Evolutionary conservation across 2,329 filamentous ascomycete genomes (phyloP), one percentile per base, ranked within the genome.

Genomic region (Colletotrichum somersetense): DNA sequence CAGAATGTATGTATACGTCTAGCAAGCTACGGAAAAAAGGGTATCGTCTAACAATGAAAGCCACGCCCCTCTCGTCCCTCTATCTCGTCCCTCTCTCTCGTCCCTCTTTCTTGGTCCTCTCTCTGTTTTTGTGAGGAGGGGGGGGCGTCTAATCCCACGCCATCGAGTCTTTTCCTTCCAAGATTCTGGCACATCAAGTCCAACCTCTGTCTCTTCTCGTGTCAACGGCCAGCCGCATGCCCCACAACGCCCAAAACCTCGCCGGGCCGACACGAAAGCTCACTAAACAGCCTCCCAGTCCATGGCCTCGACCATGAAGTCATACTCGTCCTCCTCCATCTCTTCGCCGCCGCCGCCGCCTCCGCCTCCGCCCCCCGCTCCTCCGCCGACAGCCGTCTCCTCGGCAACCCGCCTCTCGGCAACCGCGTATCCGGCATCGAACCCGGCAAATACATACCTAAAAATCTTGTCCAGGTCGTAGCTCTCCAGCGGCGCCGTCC

Each of bases 391-490:
- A 6, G 35, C 67, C 23, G 14, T 44, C 23, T 72, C 73, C 62
- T 79, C 73, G 7, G 77, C 77, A 4, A 89, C 83, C 64, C 85
- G 83, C n/a, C 77, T 75, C 30, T 83, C 81, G 0, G 90, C 89
- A 1, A 91, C 77, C 0, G 78, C 71, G 72, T 88, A 91, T 0
- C 88, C 91, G 38, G 83, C 80, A 62, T 91, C 90, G 62, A 93
- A 83, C 0, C 90, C 91, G 0, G 74, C 75, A 63, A 93, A 84
- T 12, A 93, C 85, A 8, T 82, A 81, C 6, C 81, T 79, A 2
- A 93, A 81, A 73, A 93, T 92, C 66, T 82, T 82, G 33, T 88
- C 85, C 14, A 93, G 81, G 66, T 92, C 87, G 75, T 93, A 90
- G 74, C 89, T 87, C 70, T 87, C 85, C 2, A 93, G 81, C 30